Evolutionary conservation across 2,329 filamentous ascomycete genomes (phyloP).

Genomic region (Paramyrothecium roridum): DNA sequence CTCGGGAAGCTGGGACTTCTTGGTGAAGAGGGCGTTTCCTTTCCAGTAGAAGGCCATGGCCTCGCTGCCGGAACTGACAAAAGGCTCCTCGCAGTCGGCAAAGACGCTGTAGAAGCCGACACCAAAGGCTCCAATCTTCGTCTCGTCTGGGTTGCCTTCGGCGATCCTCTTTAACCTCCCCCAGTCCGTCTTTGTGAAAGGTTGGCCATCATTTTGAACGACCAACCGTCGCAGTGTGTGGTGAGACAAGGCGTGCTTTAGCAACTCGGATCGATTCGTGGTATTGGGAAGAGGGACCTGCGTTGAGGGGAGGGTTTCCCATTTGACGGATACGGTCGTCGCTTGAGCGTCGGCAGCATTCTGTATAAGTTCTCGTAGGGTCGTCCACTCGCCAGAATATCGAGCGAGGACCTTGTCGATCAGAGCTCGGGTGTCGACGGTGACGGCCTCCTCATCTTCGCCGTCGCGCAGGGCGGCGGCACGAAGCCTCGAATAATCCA

Average conservation of each 20-base stretch:
- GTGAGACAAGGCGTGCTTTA: slow-evolving; percentile 81
- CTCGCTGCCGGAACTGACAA: slow-evolving; percentile 86
- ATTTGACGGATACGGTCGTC: slow-evolving; percentile 82
- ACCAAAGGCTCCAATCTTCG: slow-evolving; percentile 97
- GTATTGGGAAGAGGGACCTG: slow-evolving; percentile 67
- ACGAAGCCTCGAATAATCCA: slow-evolving; percentile 75
- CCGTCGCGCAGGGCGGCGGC: slow-evolving; percentile 83
- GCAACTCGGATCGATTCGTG: slow-evolving; percentile 63
- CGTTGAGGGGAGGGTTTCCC: slow-evolving; percentile 84
- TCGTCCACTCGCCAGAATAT: slow-evolving; percentile 94
- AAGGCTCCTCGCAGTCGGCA: slow-evolving; percentile 95
- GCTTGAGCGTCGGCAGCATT: slow-evolving; percentile 98
- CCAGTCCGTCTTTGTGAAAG: slow-evolving; percentile 92
- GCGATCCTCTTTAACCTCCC: slow-evolving; percentile 90
- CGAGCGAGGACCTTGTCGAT: slow-evolving; percentile 97
- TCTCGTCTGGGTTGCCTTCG: slow-evolving; percentile 98
- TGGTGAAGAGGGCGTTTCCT: slow-evolving; percentile 93
- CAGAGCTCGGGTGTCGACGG: slow-evolving; percentile 91
- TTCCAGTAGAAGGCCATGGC: slow-evolving; percentile 99
- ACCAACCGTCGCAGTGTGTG: slow-evolving; percentile 85
- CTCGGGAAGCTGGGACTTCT: slow-evolving; percentile 71
- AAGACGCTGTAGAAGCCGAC: slow-evolving; percentile 99
- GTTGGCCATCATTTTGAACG: slow-evolving; percentile 86
- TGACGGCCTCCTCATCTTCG: slow-evolving; percentile 93
- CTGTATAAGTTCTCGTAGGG: slow-evolving; percentile 88